Conservation (phyloP, 331 rosid genomes). For the Quercus tomentella region DNA sequence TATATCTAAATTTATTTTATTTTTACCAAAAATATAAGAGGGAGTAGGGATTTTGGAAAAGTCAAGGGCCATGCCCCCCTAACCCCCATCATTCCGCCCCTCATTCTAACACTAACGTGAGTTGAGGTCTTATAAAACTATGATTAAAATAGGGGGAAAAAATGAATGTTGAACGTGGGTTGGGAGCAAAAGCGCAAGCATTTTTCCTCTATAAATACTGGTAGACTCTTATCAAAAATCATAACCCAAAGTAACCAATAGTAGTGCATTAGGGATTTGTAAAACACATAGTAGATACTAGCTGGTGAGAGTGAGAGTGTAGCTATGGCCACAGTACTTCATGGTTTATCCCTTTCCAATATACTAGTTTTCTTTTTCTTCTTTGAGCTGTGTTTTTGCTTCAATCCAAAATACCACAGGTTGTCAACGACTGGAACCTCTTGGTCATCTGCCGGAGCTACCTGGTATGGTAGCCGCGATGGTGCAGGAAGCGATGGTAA, state of each 20-base stretch:
- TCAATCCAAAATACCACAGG: conserved; percentile 17
- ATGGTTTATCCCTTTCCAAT: neutral
- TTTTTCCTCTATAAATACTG: conserved; percentile 20
- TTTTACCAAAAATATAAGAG: too few species aligned
- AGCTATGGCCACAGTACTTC: conserved; percentile 15
- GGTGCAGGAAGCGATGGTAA: conserved; percentile 42
- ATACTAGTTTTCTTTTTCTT: conserved; percentile 14
- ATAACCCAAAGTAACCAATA: neutral
- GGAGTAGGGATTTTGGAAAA: too few species aligned
- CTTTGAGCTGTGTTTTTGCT: conserved; percentile 17
- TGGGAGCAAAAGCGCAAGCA: neutral
- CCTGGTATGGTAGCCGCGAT: conserved; percentile 38
- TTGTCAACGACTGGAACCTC: conserved; percentile 15
- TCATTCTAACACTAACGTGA: neutral
- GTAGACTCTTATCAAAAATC: neutral
- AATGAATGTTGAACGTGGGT: neutral
- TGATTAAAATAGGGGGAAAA: neutral
- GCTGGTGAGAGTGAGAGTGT: neutral
- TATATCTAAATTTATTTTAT: too few species aligned
- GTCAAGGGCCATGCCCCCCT: too few species aligned
- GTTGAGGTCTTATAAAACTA: neutral
- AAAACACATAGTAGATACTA: too few species aligned
- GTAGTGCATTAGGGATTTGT: too few species aligned
- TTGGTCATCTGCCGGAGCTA: conserved; percentile 39
- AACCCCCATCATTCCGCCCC: too few species aligned